These are phyloP conservation scores for Boletus tylopilopsis DNA, from an alignment of 768 basidiomycete species.

Conservation along the genomic window DNA sequence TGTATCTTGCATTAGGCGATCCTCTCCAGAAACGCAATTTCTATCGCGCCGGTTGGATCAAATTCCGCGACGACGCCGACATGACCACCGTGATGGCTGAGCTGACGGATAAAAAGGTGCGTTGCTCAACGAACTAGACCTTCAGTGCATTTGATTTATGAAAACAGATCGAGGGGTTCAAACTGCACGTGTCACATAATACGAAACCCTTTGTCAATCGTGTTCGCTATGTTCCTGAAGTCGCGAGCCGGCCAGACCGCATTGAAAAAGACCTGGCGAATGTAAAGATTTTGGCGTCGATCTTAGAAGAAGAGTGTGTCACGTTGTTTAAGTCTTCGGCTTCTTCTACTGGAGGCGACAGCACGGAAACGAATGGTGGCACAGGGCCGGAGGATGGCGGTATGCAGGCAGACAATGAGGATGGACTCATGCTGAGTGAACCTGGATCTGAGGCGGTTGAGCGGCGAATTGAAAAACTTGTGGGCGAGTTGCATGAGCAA, in stretches of 20 bases:
- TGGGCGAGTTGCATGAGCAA: slow-evolving; percentile 66
- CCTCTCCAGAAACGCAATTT: slow-evolving; percentile 91
- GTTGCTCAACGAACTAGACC: background rate
- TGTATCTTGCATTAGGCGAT: slow-evolving; percentile 88
- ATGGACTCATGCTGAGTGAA: slow-evolving; percentile 54
- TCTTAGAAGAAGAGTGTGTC: slow-evolving; percentile 70
- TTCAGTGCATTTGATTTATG: slow-evolving; percentile 4
- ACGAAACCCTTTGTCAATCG: slow-evolving; percentile 73
- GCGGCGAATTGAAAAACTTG: slow-evolving; percentile 71
- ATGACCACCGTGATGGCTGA: slow-evolving; percentile 70
- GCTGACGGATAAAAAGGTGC: slow-evolving; percentile 82
- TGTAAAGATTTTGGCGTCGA: slow-evolving; percentile 64
- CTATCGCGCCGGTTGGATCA: slow-evolving; percentile 93
- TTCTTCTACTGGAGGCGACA: slow-evolving; percentile 17
- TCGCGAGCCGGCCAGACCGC: slow-evolving; percentile 75
- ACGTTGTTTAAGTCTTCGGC: slow-evolving; percentile 41
- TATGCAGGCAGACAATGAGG: slow-evolving; percentile 35
- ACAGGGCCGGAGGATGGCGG: slow-evolving; percentile 30
- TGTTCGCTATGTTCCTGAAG: slow-evolving; percentile 77
- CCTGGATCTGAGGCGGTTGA: slow-evolving; percentile 79
- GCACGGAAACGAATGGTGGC: slow-evolving; percentile 28
- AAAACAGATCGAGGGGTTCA: slow-evolving; percentile 87
- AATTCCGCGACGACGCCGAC: slow-evolving; percentile 81
- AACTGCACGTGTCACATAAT: slow-evolving; percentile 84
- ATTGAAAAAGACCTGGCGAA: slow-evolving; percentile 79